phyloP scores from a whole-genome alignment of 179 eudicot genomes.

The Drosera spatulata region DNA sequence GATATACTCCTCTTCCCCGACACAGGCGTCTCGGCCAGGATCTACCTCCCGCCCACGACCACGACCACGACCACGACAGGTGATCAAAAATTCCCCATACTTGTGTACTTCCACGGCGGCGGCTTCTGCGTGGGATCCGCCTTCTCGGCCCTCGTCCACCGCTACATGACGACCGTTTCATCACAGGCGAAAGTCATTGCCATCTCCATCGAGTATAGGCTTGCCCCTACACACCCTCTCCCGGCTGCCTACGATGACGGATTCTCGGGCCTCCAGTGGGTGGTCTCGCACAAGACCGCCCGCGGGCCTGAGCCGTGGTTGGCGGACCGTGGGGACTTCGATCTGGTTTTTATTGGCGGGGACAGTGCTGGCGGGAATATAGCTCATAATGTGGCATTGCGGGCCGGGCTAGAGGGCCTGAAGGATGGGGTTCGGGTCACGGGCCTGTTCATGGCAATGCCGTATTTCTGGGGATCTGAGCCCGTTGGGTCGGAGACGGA shows the following conservation, averaged over 20 bases:
- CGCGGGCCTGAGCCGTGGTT: slow-evolving; percentile 12
- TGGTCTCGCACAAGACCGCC: slow-evolving; percentile 4
- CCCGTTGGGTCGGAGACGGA: neutral
- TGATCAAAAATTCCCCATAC: slow-evolving; percentile 4
- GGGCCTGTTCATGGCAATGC: slow-evolving; percentile 1
- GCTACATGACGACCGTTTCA: slow-evolving; percentile 1
- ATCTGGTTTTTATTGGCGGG: slow-evolving; percentile 14
- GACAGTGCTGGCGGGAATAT: slow-evolving; percentile 29
- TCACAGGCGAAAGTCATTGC: neutral
- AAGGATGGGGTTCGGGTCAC: neutral
- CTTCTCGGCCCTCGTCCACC: neutral
- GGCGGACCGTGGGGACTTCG: slow-evolving; percentile 5
- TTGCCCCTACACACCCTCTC: slow-evolving; percentile 9
- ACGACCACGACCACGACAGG: neutral
- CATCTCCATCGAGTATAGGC: slow-evolving; percentile 14
- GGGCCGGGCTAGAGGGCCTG: neutral
- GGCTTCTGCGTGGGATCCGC: slow-evolving; percentile 17
- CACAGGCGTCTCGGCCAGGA: slow-evolving; percentile 18
- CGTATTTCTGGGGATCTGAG: slow-evolving; percentile 4
- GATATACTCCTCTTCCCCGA: slow-evolving; percentile 18
- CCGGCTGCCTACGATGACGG: slow-evolving; percentile 9
- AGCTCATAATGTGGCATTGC: neutral
- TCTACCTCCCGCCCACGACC: slow-evolving; percentile 18
- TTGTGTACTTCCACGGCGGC: slow-evolving; percentile 14
- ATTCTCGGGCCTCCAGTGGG: slow-evolving; percentile 4